Evolutionary conservation across 2,329 filamentous ascomycete genomes (phyloP), one percentile per base, ranked within the genome.

Genomic region (Teratosphaeriaceae sp.): DNA sequence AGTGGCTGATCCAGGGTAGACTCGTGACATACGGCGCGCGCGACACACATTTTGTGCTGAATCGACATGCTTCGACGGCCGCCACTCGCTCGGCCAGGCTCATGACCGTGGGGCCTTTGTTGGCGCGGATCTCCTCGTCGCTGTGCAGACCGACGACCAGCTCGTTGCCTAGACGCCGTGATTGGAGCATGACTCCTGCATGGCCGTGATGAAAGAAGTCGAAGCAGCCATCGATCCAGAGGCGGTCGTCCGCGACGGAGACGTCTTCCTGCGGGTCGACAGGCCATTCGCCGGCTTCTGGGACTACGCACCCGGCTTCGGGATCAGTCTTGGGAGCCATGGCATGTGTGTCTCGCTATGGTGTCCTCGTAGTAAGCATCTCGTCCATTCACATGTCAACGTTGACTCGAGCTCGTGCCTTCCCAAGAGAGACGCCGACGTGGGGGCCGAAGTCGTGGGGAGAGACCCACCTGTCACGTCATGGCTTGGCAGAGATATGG

Each of bases 201-300:
- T 98, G 92, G 58, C 92, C 92, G 65, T 97, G 92, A 65, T 98
- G 92, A 69, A 89, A 94, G 69, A 98, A 98, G 72, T 98, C 92
- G 71, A 96, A 98, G 74, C 92, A 98, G 50, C 92, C 92, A 65
- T 98, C 92, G 20, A 98, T 85, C 94, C 94, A 98, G 59, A 98
- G 86, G 53, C 90, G 82, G 57, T 85, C 80, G 44, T 83, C 74
- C 20, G 67, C 69, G 36, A 82, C 70, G 2, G 69, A 61, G 31
- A 76, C 61, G 58, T 79, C 75, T 30, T 80, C 67, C 62, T 82
- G 79, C 9, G 79, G 79, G 52, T 75, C 76, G 29, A 79, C 76
- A n/a, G 79, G 79, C 79, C 79, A 82, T 51, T 77, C 58, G 40
- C 79, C 79, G 20, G 68, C 60, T 39, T 64, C 52, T 43, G 79